A percentile compares a stretch with the other conserved stretches of the same genome.
Conservation (phyloP, 495 filamentous ascomycete genomes). For the Penicillium lagena region DNA sequence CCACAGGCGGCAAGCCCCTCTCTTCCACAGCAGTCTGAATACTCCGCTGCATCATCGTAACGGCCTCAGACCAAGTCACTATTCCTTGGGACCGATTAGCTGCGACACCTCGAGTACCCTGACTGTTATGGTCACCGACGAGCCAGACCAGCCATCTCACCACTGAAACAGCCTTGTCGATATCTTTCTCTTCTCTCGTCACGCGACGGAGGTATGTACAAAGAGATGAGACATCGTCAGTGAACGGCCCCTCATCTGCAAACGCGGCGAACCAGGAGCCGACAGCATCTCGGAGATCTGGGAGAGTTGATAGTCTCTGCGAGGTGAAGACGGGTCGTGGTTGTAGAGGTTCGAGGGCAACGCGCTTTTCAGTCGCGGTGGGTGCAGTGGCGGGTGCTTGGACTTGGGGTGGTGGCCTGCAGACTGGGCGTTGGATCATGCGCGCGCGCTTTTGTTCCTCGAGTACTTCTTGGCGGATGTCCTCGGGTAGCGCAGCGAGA, state of each 20-base stretch:
- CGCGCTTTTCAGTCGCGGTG: constrained; percentile 21
- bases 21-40: constrained; percentile 54
- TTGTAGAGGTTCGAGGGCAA: constrained; percentile 45
- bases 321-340: constrained; percentile 59
- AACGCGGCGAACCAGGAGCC: constrained; percentile 63
- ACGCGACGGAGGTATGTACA: constrained; percentile 62
- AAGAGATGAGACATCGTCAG: constrained; percentile 67
- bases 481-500: constrained; percentile 73
- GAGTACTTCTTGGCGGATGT: constrained; percentile 71
- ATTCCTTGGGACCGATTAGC: constrained; percentile 6
- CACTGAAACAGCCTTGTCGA: constrained; percentile 65
- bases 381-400: constrained; percentile 1
- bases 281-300: constrained; percentile 57
- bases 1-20: constrained; percentile 59
- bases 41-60: constrained; percentile 47
- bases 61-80: constrained; percentile 43
- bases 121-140: constrained; percentile 42
- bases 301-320: constrained; percentile 44
- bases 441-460: constrained; percentile 59
- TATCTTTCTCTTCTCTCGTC: constrained; percentile 63
- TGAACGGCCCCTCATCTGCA: constrained; percentile 61
- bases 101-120: not conserved
- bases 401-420: constrained; percentile 11
- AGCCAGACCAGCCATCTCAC: constrained; percentile 69
- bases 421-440: constrained; percentile 34